These are phyloP conservation scores for Pichia sp. DNA, from an alignment of 1,139 yeast genomes.

Conservation along the genomic window DNA sequence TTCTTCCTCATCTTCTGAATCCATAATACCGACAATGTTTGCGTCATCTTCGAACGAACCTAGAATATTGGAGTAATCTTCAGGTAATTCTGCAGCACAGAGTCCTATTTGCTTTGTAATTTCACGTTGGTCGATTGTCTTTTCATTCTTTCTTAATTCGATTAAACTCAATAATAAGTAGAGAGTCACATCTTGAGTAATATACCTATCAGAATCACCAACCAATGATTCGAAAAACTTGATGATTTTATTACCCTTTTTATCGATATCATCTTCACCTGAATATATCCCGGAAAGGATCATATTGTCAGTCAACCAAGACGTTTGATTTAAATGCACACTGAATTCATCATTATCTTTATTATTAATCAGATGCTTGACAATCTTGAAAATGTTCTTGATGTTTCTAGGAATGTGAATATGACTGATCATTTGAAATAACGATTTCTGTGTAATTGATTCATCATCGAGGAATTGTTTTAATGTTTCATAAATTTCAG, in stretches of 20 bases:
- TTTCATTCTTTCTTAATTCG: conserved; percentile 10
- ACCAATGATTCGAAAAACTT: conserved; percentile 4
- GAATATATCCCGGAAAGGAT: neutral
- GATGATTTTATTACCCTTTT: neutral
- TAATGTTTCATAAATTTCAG: conserved; percentile 7
- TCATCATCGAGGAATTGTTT: conserved; percentile 5
- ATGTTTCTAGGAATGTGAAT: conserved; percentile 13
- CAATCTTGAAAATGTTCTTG: conserved; percentile 12
- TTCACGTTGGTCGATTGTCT: neutral
- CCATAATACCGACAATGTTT: conserved; percentile 13
- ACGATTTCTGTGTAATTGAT: neutral
- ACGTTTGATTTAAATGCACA: conserved; percentile 3
- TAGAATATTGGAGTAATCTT: conserved; percentile 12
- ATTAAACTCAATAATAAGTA: conserved; percentile 14
- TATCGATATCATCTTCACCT: neutral
- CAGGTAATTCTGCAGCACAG: conserved; percentile 1
- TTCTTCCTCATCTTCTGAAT: conserved; percentile 10
- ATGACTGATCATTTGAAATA: conserved; percentile 6
- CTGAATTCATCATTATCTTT: conserved; percentile 5
- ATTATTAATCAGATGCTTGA: conserved; percentile 46
- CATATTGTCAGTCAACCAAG: conserved; percentile 11
- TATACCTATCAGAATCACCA: neutral
- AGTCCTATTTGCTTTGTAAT: conserved; percentile 1
- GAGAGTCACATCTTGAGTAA: conserved; percentile 7
- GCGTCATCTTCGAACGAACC: conserved; percentile 18